Evolutionary conservation across 2,329 filamentous ascomycete species (phyloP), one percentile per base, ranked within the genome.

Genomic region (Colletotrichum costaricense): DNA sequence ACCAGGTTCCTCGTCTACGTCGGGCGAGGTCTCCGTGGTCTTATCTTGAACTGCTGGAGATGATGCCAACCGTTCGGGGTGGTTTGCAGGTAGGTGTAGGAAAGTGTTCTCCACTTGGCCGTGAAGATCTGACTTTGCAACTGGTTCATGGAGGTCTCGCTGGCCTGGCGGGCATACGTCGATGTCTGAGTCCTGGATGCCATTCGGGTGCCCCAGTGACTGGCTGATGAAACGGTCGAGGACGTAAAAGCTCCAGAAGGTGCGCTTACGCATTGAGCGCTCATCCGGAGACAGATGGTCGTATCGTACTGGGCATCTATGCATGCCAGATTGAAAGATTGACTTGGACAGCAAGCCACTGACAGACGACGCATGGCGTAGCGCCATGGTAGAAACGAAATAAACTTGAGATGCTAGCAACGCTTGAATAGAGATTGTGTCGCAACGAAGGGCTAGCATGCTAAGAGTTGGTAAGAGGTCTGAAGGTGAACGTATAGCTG

Each of bases 281-380:
- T 74, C 75, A 11, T 78, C 76, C 2, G 54, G 63, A 2, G 84
- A 82, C 11, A 88, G 80, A 64, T 87, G 81, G 11, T 80, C 80
- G 72, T 88, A 89, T 7, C 87, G 85, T 68, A 86, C 84, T 0
- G 87, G 87, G 74, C 87, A 88, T 3, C 87, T 82, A 75, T 89
- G 87, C 7, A 88, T 80, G 5, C 87, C 87, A 1, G 86, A 83
- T 74, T 88, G 86, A 28, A 86, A 85, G 59, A 88, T 82, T 6
- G 84, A 82, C 56, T 86, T 84, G 4, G 85, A 79, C 7, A 88
- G 79, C 24, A 84, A 81, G 5, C 87, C 87, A 28, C 85, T 84
- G 6, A 88, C 81, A 0, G 84, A 86, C 0, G 86, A 87, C 1
- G 87, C 86, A 8, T 84, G 82, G 26, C 86, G 83, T 7, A 88